A percentile compares a stretch with the other conserved stretches of the same genome.
phyloP scores from a whole-genome alignment of 2,329 filamentous ascomycete species.

The Thielaviopsis ethacetica region DNA sequence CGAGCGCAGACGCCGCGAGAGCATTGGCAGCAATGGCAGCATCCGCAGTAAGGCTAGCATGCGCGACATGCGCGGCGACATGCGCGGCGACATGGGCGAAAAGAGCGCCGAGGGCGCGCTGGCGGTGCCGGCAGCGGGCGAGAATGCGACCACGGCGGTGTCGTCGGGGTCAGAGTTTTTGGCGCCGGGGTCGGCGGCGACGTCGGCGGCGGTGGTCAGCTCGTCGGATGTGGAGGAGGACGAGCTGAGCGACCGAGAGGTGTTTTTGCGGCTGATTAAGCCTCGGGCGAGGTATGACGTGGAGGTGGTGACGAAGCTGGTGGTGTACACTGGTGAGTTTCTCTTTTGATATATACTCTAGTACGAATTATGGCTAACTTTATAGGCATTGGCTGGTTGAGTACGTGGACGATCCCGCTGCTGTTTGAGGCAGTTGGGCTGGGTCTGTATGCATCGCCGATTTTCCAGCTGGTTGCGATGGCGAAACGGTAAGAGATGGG shows the following conservation, averaged over 20 bases:
- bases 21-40: conserved; percentile 34
- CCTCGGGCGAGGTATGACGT: conserved; percentile 91
- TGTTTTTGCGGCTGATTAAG: conserved; percentile 71
- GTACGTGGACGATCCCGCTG: conserved; percentile 57
- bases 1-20: conserved; percentile 43
- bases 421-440: conserved; percentile 48
- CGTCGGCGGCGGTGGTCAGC: conserved; percentile 13
- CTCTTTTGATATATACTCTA: conserved; percentile 1
- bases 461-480: conserved; percentile 1
- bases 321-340: conserved; percentile 73
- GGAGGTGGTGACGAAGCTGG: conserved; percentile 92
- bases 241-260: conserved; percentile 51
- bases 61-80: neutral
- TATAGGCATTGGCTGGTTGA: conserved; percentile 66
- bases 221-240: conserved; percentile 26
- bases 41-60: conserved; percentile 23
- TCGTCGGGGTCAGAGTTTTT: neutral
- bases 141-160: neutral
- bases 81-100: conserved; percentile 1
- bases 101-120: too few relatives aligned
- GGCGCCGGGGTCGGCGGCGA: neutral
- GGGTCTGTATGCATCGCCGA: conserved; percentile 20
- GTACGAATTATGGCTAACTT: neutral
- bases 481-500: neutral
- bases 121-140: too few relatives aligned